Percentiles rank a stretch among this genome's conserved stretches.
Conservation (phyloP, 2,329 filamentous ascomycete species). For the Aureobasidium sp. region DNA sequence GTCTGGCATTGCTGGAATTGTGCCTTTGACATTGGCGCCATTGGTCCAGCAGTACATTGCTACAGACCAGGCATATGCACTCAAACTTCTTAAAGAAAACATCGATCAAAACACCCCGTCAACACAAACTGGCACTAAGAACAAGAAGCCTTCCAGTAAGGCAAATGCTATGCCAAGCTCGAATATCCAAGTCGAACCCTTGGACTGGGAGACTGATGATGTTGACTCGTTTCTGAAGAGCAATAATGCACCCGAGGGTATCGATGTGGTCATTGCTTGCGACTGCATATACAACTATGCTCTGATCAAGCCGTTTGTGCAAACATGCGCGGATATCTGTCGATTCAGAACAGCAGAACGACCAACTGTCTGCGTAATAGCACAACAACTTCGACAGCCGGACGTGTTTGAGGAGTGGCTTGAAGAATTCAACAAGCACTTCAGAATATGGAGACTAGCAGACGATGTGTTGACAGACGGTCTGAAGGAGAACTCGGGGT, state of each 20-base stretch:
- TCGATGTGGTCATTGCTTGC: constrained; percentile 63
- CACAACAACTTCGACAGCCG: constrained; percentile 78
- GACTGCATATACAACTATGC: constrained; percentile 96
- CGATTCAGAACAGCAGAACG: constrained; percentile 40
- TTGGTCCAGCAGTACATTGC: constrained; percentile 61
- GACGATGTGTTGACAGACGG: constrained; percentile 53
- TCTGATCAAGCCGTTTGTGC: constrained; percentile 73
- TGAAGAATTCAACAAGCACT: constrained; percentile 55
- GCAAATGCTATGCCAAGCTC: not conserved
- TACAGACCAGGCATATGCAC: constrained; percentile 83
- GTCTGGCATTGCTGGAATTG: constrained; percentile 76
- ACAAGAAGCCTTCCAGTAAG: not conserved
- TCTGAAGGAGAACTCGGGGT: constrained; percentile 61
- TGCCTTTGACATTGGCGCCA: constrained; percentile 61
- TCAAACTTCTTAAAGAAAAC: constrained; percentile 69
- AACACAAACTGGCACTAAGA: not conserved
- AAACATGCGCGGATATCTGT: constrained; percentile 71
- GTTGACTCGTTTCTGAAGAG: constrained; percentile 42
- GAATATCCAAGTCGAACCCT: constrained; percentile 21
- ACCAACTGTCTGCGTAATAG: constrained; percentile 70
- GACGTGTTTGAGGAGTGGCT: constrained; percentile 84
- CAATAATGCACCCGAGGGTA: constrained; percentile 35
- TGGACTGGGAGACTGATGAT: constrained; percentile 75
- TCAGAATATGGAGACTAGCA: constrained; percentile 69
- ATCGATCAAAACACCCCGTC: constrained; percentile 52